A percentile compares a stretch with the other conserved stretches of the same genome.
Evolutionary conservation across 2,329 filamentous ascomycete species (phyloP).

Genomic region (Apiospora rasikravindrae): DNA sequence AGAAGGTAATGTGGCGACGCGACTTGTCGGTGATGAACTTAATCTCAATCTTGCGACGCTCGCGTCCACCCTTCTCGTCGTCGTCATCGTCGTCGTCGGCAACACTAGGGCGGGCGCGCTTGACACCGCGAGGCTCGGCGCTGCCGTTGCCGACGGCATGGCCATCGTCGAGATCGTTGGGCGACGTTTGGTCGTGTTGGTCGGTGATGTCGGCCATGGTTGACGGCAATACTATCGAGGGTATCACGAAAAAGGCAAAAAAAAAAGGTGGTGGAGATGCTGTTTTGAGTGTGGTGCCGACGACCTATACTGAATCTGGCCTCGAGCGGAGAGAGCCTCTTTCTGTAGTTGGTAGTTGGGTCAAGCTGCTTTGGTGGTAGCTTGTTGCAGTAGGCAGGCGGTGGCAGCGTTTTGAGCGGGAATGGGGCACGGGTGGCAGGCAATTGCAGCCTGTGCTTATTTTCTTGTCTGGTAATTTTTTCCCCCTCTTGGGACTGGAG

Average conservation of each 20-base stretch:
- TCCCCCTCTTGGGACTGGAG: not conserved
- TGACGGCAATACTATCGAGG: slow-evolving; percentile 36
- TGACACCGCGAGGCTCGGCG: slow-evolving; percentile 79
- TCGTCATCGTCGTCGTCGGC: slow-evolving; percentile 97
- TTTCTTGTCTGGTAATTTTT: slow-evolving; percentile 14
- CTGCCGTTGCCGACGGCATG: slow-evolving; percentile 76
- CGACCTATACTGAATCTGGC: slow-evolving; percentile 71
- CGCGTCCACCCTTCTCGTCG: slow-evolving; percentile 95
- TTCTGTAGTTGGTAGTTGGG: slow-evolving; percentile 45
- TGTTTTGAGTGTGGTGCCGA: slow-evolving; percentile 70
- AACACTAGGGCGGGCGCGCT: slow-evolving; percentile 82
- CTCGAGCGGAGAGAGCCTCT: slow-evolving; percentile 54
- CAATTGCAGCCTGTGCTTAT: slow-evolving; percentile 18
- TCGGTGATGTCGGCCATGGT: slow-evolving; percentile 81
- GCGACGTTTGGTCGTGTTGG: slow-evolving; percentile 77
- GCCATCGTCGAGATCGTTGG: slow-evolving; percentile 74
- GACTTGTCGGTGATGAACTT: slow-evolving; percentile 99
- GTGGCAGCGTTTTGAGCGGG: slow-evolving; percentile 9
- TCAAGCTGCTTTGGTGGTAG: slow-evolving; percentile 37
- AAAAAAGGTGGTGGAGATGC: slow-evolving; percentile 62
- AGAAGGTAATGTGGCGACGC: slow-evolving; percentile 98
- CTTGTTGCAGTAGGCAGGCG: slow-evolving; percentile 41
- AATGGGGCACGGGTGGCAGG: slow-evolving; percentile 17
- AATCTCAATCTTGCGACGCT: slow-evolving; percentile 99
- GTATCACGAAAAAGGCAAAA: slow-evolving; percentile 61